Evolutionary conservation across 1,284 basidiomycete genomes (phyloP), one percentile per base, ranked within the genome.

Genomic region (Sanghuangporus weigelae): DNA sequence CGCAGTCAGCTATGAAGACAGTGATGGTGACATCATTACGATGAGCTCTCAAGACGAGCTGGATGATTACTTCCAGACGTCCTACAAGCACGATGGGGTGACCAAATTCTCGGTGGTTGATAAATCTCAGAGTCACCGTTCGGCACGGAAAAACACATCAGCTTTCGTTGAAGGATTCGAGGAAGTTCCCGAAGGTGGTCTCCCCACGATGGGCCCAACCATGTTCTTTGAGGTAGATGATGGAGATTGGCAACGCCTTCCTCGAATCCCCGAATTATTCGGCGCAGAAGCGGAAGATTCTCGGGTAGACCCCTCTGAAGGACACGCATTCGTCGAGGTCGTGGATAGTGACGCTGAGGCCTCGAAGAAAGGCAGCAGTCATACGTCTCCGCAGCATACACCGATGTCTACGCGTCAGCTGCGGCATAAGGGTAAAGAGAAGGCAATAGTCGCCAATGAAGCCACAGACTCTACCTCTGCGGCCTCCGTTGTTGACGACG

Each of bases 21-120:
- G 71, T 40, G 89, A 91, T 68, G 80, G 82, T 40, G 89, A 92
- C 70, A 82, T 87, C 66, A 82, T 92, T 64, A 91, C 89, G 11
- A 77, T 90, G 65, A 88, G 82, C 73, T 83, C 88, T 3, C 79
- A 90, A 62, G 84, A 85, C 42, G 87, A 90, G 72, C 78, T 89
- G 31, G 78, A 79, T 60, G 86, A 85, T 68, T 90, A 78, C 74
- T 89, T 84, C 71, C 72, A 73, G 35, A 73, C 71, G 60, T 72
- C 69, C 64, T 72, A 72, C 66, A 65, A 69, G 35, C 57, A 71
- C 62, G 71, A 69, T 6, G 68, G 75, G 16, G 56, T 75, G 44
- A 74, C 86, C 73, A 89, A 83, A 73, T 82, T 92, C 68, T 74
- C 72, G 12, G 83, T 92, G n/a, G 76, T 82, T 68, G 84, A 91